phyloP scores from a whole-genome alignment of 2,329 filamentous ascomycete genomes.

The Microdochium nivale region DNA sequence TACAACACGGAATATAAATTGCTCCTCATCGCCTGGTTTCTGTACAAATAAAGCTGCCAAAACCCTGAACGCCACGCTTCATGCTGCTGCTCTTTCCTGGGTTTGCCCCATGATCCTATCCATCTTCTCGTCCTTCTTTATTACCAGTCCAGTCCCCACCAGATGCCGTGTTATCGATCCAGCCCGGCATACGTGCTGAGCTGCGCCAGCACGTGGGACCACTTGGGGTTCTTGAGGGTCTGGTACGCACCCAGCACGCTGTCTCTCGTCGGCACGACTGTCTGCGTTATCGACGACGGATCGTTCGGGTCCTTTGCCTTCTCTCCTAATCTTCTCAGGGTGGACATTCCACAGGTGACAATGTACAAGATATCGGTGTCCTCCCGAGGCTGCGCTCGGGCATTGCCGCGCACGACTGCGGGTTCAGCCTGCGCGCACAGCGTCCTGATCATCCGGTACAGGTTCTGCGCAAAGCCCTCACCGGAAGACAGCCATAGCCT shows the following conservation, averaged over 20 bases:
- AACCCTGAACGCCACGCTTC: neutral
- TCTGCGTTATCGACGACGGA: constrained; percentile 44
- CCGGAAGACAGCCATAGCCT: constrained; percentile 74
- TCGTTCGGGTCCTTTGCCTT: constrained; percentile 54
- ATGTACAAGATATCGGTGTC: constrained; percentile 53
- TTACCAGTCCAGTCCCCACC: neutral
- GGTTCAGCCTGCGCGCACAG: constrained; percentile 57
- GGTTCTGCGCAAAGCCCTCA: constrained; percentile 74
- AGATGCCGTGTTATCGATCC: neutral
- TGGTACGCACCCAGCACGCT: constrained; percentile 58
- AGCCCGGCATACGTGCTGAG: constrained; percentile 51
- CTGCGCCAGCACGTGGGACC: constrained; percentile 58
- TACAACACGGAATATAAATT: neutral
- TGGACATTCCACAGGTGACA: constrained; percentile 56
- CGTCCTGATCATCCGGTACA: constrained; percentile 67
- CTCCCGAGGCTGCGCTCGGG: constrained; percentile 24
- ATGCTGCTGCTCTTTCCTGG: neutral
- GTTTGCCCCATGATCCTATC: too few relatives aligned
- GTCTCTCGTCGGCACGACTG: constrained; percentile 58
- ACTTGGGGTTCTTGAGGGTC: constrained; percentile 49
- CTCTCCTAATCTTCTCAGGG: constrained; percentile 60
- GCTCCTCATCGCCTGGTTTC: neutral
- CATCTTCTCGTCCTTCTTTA: neutral
- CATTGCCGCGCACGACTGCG: constrained; percentile 21
- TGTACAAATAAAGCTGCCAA: neutral